Percentiles rank a stretch among this genome's conserved stretches.
Conservation (phyloP, 2,329 filamentous ascomycete species). For the Fusarium anguioides region DNA sequence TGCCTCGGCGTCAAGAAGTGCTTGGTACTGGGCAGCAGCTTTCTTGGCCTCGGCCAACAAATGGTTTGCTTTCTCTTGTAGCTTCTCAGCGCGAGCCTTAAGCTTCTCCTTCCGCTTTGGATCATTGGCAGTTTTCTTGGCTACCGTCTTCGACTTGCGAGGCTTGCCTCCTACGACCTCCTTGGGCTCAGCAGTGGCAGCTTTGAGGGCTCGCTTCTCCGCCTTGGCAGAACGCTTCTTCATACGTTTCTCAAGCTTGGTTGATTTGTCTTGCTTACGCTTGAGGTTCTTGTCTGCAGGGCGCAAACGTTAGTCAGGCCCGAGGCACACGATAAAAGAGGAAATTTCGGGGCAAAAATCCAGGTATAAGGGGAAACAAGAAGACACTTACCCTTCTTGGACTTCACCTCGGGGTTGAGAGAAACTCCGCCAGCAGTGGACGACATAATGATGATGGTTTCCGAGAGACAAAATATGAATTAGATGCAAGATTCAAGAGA, state of each 20-base stretch:
- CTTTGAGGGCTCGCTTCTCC: slow-evolving; percentile 54
- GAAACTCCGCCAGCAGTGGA: slow-evolving; percentile 16
- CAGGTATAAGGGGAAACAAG: background rate
- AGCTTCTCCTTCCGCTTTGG: slow-evolving; percentile 55
- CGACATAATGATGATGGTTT: slow-evolving; percentile 28
- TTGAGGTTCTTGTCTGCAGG: slow-evolving; percentile 28
- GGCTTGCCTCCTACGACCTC: slow-evolving; percentile 46
- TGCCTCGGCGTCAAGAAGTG: slow-evolving; percentile 41
- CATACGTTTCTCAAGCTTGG: slow-evolving; percentile 46
- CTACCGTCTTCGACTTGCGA: slow-evolving; percentile 38
- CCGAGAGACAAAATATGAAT: background rate
- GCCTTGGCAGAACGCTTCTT: slow-evolving; percentile 52
- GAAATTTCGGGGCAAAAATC: no score
- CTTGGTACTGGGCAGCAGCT: slow-evolving; percentile 45
- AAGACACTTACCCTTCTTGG: slow-evolving; percentile 29
- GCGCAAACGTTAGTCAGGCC: slow-evolving; percentile 4
- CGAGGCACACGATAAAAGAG: background rate
- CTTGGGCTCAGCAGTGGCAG: slow-evolving; percentile 47
- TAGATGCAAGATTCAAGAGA: background rate
- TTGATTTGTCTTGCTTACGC: slow-evolving; percentile 23
- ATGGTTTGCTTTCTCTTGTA: slow-evolving; percentile 48
- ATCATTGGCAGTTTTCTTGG: slow-evolving; percentile 47
- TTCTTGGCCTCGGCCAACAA: slow-evolving; percentile 56
- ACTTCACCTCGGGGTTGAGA: slow-evolving; percentile 34
- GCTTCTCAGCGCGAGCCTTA: slow-evolving; percentile 53